Conservation (phyloP, 169 alveolate species). For the Plasmodium sp. region DNA sequence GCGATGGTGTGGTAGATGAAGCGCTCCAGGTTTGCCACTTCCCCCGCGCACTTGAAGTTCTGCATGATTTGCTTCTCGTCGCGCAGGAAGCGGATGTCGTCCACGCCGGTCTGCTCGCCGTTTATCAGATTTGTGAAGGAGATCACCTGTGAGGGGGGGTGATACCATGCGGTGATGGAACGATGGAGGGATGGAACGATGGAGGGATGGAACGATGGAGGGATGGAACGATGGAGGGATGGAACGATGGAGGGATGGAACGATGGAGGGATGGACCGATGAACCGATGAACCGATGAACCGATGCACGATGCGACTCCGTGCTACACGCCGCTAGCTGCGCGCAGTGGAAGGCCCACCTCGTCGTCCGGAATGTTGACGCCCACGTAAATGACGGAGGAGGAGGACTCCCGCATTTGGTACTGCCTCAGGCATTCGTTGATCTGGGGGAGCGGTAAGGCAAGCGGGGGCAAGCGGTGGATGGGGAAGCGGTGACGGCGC, state of each 20-base stretch:
- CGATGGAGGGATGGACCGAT: neutral
- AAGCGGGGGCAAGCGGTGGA: neutral
- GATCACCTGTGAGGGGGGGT: neutral
- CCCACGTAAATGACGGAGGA: conserved; percentile 65
- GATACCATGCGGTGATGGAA: neutral
- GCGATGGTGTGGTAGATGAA: conserved; percentile 47
- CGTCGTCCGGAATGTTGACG: conserved; percentile 20
- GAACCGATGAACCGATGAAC: no score
- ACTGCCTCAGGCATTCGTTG: conserved; percentile 45
- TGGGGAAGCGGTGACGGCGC: neutral
- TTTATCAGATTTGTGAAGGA: neutral
- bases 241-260: no score
- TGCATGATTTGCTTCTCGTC: conserved; percentile 21
- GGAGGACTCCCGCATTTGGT: conserved; percentile 21
- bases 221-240: no score
- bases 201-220: neutral
- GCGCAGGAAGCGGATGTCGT: conserved; percentile 16
- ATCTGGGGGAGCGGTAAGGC: neutral
- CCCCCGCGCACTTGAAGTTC: conserved; percentile 19
- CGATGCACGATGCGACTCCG: neutral
- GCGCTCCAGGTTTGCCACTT: conserved; percentile 15
- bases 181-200: neutral
- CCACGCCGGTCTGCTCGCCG: conserved; percentile 9
- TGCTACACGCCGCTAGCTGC: neutral
- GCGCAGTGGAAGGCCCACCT: neutral